phyloP scores from a whole-genome alignment of 2,329 filamentous ascomycete genomes.

The Hypoxylon rubiginosum region DNA sequence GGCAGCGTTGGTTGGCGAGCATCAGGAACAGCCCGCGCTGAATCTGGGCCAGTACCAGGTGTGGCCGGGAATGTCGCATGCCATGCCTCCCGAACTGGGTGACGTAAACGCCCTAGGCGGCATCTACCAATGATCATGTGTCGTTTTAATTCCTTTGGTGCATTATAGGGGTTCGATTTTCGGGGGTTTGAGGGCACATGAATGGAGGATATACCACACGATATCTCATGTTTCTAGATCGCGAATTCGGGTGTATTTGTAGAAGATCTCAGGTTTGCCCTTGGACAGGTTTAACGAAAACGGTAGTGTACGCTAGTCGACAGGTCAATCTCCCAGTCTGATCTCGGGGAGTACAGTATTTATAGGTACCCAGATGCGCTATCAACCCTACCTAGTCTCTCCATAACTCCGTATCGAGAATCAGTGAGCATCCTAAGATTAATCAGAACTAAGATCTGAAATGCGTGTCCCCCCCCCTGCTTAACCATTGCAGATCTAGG shows the following conservation, averaged over 20 bases:
- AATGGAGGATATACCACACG: slow-evolving; percentile 14
- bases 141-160: background rate
- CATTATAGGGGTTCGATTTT: background rate
- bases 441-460: background rate
- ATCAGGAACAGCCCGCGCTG: slow-evolving; percentile 23
- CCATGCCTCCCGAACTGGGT: slow-evolving; percentile 29
- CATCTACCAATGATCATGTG: slow-evolving; percentile 34
- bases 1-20: slow-evolving; percentile 22
- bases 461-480: slow-evolving; percentile 1
- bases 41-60: slow-evolving; percentile 36
- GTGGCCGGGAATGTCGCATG: slow-evolving; percentile 37
- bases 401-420: background rate
- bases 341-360: background rate
- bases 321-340: background rate
- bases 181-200: background rate
- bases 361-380: background rate
- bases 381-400: background rate
- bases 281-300: background rate
- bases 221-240: background rate
- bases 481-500: no score
- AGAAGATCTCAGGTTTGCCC: background rate
- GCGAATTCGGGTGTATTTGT: background rate
- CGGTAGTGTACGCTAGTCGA: background rate
- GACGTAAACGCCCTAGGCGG: slow-evolving; percentile 32
- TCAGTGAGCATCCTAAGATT: background rate